Evolutionary conservation across 1,284 basidiomycete genomes (phyloP).

Genomic region (Mycena sp.): DNA sequence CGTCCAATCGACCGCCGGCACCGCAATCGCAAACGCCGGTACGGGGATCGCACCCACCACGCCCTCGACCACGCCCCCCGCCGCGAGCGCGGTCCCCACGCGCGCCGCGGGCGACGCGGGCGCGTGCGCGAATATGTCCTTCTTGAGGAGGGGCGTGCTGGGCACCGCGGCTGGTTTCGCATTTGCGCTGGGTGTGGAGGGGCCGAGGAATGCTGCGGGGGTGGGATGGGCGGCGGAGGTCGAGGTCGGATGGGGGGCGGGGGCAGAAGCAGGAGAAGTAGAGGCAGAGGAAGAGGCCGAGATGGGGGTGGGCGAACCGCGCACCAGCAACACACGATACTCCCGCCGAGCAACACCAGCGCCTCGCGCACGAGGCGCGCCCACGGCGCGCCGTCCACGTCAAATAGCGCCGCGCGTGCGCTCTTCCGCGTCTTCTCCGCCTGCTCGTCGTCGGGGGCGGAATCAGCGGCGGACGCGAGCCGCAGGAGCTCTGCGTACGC

Average conservation of each 20-base stretch:
- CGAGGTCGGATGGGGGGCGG: conserved; percentile 34
- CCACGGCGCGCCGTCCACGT: conserved; percentile 51
- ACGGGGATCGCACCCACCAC: conserved; percentile 6
- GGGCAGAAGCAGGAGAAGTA: conserved; percentile 29
- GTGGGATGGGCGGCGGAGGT: conserved; percentile 27
- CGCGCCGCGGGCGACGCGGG: conserved; percentile 19
- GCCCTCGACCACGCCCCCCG: conserved; percentile 12
- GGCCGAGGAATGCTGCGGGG: conserved; percentile 31
- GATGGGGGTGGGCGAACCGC: conserved; percentile 45
- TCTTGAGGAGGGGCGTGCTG: conserved; percentile 11
- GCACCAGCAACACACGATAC: conserved; percentile 64
- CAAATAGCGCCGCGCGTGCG: too few relatives aligned
- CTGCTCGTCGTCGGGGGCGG: background rate
- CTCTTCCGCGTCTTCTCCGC: too few relatives aligned
- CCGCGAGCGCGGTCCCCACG: conserved; percentile 15
- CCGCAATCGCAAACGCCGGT: conserved; percentile 9
- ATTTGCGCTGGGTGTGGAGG: conserved; percentile 48
- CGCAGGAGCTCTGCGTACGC: conserved; percentile 22
- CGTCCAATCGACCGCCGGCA: conserved; percentile 1
- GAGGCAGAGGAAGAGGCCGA: too few relatives aligned
- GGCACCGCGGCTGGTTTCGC: conserved; percentile 27
- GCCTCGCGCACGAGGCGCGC: conserved; percentile 64
- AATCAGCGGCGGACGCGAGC: background rate
- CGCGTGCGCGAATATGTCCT: conserved; percentile 24
- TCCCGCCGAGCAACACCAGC: conserved; percentile 68